phyloP scores from a whole-genome alignment of 2,329 filamentous ascomycete genomes.

The Aureobasidium sp. region DNA sequence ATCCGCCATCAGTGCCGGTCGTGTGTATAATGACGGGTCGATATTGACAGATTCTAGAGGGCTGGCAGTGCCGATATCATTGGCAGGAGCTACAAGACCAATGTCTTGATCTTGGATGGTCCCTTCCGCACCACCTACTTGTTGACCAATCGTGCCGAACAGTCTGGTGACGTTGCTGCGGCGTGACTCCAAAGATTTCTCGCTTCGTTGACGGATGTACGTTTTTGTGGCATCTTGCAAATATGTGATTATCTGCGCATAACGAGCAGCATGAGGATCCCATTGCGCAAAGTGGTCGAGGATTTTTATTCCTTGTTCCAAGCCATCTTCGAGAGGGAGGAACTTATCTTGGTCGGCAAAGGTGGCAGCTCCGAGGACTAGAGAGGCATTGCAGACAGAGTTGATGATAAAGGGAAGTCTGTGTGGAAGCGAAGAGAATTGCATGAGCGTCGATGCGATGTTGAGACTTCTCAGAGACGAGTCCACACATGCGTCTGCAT shows the following conservation, averaged over 20 bases:
- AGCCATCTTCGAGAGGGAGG: slow-evolving; percentile 17
- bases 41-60: background rate
- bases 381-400: slow-evolving; percentile 15
- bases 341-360: slow-evolving; percentile 19
- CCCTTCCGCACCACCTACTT: background rate
- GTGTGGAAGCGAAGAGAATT: slow-evolving; percentile 2
- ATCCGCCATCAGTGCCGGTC: background rate
- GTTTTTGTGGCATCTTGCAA: slow-evolving; percentile 10
- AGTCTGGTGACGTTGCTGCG: background rate
- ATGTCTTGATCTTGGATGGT: background rate
- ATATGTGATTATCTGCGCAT: slow-evolving; percentile 19
- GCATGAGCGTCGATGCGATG: background rate
- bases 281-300: slow-evolving; percentile 21
- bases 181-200: background rate
- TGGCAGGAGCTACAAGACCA: background rate
- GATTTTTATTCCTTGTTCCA: slow-evolving; percentile 16
- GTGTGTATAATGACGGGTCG: background rate
- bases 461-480: slow-evolving; percentile 5
- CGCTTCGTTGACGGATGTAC: slow-evolving; percentile 7
- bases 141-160: slow-evolving; percentile 3
- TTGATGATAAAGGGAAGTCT: slow-evolving; percentile 10
- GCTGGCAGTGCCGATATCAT: background rate
- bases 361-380: slow-evolving; percentile 21
- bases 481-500: slow-evolving; percentile 12
- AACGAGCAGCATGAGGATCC: slow-evolving; percentile 24